Evolutionary conservation across 2,329 filamentous ascomycete genomes (phyloP), one percentile per base, ranked within the genome.

Genomic region (Diaporthe humulicola): DNA sequence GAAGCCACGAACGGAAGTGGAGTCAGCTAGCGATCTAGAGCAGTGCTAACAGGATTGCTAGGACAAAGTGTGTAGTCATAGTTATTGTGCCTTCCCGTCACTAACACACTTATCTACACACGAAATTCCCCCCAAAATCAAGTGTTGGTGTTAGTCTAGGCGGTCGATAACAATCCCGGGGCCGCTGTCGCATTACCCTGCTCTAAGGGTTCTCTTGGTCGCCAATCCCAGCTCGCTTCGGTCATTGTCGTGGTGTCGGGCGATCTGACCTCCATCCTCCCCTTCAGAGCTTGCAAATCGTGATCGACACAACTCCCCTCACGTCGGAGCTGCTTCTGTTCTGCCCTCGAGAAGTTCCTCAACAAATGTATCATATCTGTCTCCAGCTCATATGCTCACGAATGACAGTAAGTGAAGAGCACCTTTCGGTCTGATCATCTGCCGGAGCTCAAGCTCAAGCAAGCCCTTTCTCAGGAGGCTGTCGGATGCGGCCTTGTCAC

Each of bases 281-380:
- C 64, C 64, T 69, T 69, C 64, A 69, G 64, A 69, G 64, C 64
- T 69, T 69, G 64, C 64, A 69, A 69, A 69, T 54, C 64, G 64
- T 54, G 64, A 69, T 54, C 64, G 54, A 28, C 40, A 28, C 64
- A 54, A 69, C 64, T 69, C 45, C 15, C 33, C 64, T 69, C 64
- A 40, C 64, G 48, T n/a, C 33, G 14, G 17, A 40, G 48, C 48
- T 19, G 48, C 17, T 54, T 28, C n/a, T 25, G 14, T 40, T 36
- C 30, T 69, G n/a, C 48, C 33, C 33, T 69, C 45, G 33, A 54
- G n/a, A 30, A 25, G 48, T 50, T 33, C 28, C 52, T 25, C 33
- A 54, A 48, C 42, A 50, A 72, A 72, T 72, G 70, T 72, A 72
- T 72, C 36, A 42, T 56, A 54, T 42, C 50, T n/a, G 25, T 52